These are phyloP conservation scores for Elongisporangium undulatum DNA, from an alignment of 352 stramenopile species.

Conservation along the genomic window DNA sequence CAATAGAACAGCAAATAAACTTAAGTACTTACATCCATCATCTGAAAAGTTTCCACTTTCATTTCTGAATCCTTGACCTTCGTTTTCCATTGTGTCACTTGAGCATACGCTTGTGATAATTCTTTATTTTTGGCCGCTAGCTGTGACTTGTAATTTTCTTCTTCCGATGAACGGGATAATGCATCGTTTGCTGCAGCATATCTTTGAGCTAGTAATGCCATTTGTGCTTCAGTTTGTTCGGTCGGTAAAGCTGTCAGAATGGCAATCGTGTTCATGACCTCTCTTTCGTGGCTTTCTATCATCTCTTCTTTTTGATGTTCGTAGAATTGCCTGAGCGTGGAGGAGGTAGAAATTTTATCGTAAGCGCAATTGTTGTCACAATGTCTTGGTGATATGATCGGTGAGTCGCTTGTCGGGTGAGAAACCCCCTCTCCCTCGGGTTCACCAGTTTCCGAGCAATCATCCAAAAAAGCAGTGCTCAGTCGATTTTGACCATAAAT, in stretches of 20 bases:
- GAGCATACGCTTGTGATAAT: conserved; percentile 14
- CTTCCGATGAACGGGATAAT: background rate
- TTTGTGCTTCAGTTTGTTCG: conserved; percentile 8
- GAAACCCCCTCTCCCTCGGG: background rate
- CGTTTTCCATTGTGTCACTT: conserved; percentile 28
- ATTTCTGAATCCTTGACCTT: conserved; percentile 36
- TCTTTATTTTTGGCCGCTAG: conserved; percentile 23
- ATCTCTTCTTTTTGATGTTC: conserved; percentile 13
- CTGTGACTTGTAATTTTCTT: conserved; percentile 7
- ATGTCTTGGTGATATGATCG: background rate
- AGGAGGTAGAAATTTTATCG: background rate
- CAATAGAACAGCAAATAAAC: background rate
- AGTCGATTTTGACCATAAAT: conserved; percentile 51
- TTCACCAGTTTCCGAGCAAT: conserved; percentile 11
- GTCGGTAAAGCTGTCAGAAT: conserved; percentile 31
- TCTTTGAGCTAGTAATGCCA: conserved; percentile 9
- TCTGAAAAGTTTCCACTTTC: conserved; percentile 55
- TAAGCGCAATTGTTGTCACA: background rate
- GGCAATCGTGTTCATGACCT: conserved; percentile 24
- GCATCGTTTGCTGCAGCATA: conserved; percentile 8
- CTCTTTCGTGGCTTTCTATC: conserved; percentile 25
- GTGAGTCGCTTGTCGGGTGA: conserved; percentile 5
- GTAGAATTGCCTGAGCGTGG: background rate
- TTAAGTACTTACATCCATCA: conserved; percentile 42
- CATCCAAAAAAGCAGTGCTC: conserved; percentile 25